Evolutionary conservation across 2,329 filamentous ascomycete genomes (phyloP).

Genomic region (Fusarium liriodendri): DNA sequence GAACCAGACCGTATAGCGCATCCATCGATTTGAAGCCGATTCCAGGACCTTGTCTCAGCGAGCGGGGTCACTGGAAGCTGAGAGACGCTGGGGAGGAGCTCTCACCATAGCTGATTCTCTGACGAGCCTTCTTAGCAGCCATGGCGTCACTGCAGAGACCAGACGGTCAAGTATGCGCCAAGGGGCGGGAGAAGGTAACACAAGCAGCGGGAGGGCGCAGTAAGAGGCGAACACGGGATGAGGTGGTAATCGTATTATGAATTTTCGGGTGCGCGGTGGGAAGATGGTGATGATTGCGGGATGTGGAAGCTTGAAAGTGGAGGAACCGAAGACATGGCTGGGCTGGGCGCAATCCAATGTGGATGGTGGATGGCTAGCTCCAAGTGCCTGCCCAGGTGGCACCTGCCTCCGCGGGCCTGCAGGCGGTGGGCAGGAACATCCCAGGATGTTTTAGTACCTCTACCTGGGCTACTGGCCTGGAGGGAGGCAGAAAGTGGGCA

Average conservation of each 20-base stretch:
- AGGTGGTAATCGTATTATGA: conserved; percentile 6
- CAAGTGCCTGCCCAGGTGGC: conserved; percentile 5
- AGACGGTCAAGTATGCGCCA: conserved; percentile 36
- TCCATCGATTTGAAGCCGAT: background rate
- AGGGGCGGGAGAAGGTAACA: conserved; percentile 19
- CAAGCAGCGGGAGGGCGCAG: conserved; percentile 32
- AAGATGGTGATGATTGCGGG: conserved; percentile 40
- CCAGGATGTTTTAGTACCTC: background rate
- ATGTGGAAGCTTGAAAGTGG: conserved; percentile 41
- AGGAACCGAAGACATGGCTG: conserved; percentile 23
- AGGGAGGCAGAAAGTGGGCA: background rate
- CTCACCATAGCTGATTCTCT: conserved; percentile 78
- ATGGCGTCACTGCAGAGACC: conserved; percentile 52
- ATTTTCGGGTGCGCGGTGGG: conserved; percentile 4
- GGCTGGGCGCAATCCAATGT: background rate
- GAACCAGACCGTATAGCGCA: background rate
- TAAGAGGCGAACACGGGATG: conserved; percentile 9
- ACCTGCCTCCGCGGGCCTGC: conserved; percentile 13
- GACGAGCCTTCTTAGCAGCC: conserved; percentile 76
- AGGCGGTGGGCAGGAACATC: background rate
- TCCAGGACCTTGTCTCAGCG: background rate
- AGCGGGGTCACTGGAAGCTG: background rate
- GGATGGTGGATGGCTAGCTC: background rate
- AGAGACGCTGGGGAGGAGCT: conserved; percentile 11
- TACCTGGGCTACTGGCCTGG: background rate